Evolutionary conservation across 2,329 filamentous ascomycete genomes (phyloP), one percentile per base, ranked within the genome.

Genomic region (Coniella vitis): DNA sequence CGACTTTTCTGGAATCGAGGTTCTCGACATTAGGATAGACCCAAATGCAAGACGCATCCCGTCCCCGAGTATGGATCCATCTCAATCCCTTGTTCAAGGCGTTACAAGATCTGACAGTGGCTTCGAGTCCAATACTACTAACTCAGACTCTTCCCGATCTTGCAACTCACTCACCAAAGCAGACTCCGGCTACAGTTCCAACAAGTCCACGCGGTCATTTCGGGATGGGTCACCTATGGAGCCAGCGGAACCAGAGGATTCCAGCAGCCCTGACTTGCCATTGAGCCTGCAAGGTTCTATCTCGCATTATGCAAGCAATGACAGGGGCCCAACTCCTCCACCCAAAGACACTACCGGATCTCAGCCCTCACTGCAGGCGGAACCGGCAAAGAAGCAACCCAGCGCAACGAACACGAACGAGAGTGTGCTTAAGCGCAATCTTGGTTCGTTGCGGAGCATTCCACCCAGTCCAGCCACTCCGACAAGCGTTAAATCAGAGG

Each of bases 181-280:
- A 35, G 79, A 83, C 57, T 82, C 78, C 21, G 78, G 78, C 14
- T 83, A 83, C 56, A 77, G 77, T 56, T 83, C 78, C 7, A 81
- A 75, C 56, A 65, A 76, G 4, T 83, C 79, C 12, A 60, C 81
- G 16, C 70, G 74, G 35, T 81, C 78, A 1, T 69, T 76, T n/a
- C 62, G 60, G 21, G 66, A 61, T 46, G 64, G 67, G 19, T 58
- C 61, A 8, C 69, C 64, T 51, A 49, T 59, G 10, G 56, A 57
- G 3, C 51, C 58, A 19, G 42, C 51, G 1, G 62, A 65, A 16
- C 62, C 59, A 49, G 56, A 60, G 7, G 22, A 42, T 46, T 43
- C 7, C 31, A 47, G 48, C 45, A 50, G n/a, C 43, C 54, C 36
- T 45, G 45, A 16, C n/a, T 5, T 29, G 10, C 25, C 25, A 29